A percentile compares a stretch with the other conserved stretches of the same genome.
Conservation (phyloP, 164 flowering plant species). For the Sedum album region DNA sequence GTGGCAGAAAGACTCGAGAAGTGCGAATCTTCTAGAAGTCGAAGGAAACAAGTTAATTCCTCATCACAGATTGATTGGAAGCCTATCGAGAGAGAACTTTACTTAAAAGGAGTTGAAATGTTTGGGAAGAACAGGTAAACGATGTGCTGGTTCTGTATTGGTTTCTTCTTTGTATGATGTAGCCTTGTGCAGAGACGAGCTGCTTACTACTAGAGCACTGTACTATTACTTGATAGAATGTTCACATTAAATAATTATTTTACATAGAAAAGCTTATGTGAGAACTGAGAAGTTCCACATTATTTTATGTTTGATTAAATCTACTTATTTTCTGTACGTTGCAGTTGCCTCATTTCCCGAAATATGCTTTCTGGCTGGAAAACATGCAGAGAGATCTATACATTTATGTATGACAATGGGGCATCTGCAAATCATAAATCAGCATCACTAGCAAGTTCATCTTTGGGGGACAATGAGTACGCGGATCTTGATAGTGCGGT, state of each 20-base stretch:
- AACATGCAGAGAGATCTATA: constrained; percentile 82
- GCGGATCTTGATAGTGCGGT: constrained; percentile 32
- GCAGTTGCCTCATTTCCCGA: constrained; percentile 93
- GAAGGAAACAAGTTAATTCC: constrained; percentile 15
- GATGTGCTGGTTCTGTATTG: background rate
- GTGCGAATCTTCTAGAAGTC: constrained; percentile 19
- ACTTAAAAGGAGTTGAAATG: constrained; percentile 84
- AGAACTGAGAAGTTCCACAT: background rate
- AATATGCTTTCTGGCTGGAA: constrained; percentile 86
- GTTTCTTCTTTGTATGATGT: background rate
- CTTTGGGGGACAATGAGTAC: constrained; percentile 43
- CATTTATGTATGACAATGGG: constrained; percentile 61
- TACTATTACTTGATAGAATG: background rate
- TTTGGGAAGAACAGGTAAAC: constrained; percentile 88
- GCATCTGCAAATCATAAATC: constrained; percentile 28
- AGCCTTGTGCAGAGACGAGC: background rate
- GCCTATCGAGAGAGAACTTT: constrained; percentile 81
- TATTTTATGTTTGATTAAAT: background rate
- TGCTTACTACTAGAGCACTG: background rate
- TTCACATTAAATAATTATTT: background rate
- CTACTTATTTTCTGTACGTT: constrained; percentile 14
- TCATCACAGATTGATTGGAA: constrained; percentile 43
- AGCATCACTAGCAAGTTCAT: constrained; percentile 26
- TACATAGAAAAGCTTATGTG: background rate
- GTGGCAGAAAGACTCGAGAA: constrained; percentile 17